These are phyloP conservation scores for Psilocybe tampanensis DNA, from an alignment of 768 basidiomycete genomes.

Conservation along the genomic window DNA sequence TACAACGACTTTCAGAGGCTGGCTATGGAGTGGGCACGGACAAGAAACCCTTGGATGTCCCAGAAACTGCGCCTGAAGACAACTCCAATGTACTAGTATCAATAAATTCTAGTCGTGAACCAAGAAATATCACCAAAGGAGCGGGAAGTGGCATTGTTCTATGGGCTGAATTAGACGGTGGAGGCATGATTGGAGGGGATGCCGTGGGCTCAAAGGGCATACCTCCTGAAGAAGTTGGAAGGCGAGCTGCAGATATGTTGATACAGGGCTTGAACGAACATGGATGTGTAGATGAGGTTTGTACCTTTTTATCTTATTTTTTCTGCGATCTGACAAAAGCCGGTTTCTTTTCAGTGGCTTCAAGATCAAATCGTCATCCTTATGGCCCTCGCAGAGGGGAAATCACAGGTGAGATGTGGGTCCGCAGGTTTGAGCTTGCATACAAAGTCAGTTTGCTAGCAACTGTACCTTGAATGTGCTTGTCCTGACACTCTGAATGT, in stretches of 20 bases:
- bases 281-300: slow-evolving; percentile 77
- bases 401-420: slow-evolving; percentile 55
- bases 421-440: slow-evolving; percentile 65
- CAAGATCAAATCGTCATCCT: slow-evolving; percentile 83
- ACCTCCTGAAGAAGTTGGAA: slow-evolving; percentile 50
- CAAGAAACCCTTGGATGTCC: background rate
- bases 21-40: slow-evolving; percentile 30
- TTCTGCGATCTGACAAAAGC: background rate
- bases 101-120: slow-evolving; percentile 44
- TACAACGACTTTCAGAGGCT: slow-evolving; percentile 37
- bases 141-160: slow-evolving; percentile 73
- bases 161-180: slow-evolving; percentile 73
- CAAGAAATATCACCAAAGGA: slow-evolving; percentile 48
- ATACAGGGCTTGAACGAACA: slow-evolving; percentile 58
- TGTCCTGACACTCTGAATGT: background rate
- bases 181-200: slow-evolving; percentile 70
- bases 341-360: slow-evolving; percentile 32
- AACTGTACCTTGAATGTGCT: slow-evolving; percentile 24
- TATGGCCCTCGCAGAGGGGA: slow-evolving; percentile 71
- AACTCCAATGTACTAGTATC: slow-evolving; percentile 34
- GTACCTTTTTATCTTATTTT: background rate
- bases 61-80: background rate
- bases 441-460: slow-evolving; percentile 48
- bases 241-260: slow-evolving; percentile 62
- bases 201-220: slow-evolving; percentile 59